Conservation (phyloP, 306 rosid species). For the Benincasa hispida region DNA sequence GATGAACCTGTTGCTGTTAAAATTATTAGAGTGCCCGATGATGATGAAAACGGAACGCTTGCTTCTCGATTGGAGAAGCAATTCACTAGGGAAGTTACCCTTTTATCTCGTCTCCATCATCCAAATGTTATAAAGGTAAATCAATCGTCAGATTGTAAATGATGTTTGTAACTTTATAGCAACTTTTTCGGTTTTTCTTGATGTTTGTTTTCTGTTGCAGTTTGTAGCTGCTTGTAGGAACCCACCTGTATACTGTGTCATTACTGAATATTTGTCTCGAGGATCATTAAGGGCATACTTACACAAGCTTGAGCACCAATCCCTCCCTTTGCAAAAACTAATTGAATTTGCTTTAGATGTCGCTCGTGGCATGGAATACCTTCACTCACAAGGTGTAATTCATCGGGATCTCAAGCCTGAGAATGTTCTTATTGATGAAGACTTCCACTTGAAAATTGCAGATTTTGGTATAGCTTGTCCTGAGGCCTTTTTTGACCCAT, state of each 20-base stretch:
- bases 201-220: constrained; percentile 38
- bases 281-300: constrained; percentile 85
- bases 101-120: constrained; percentile 69
- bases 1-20: constrained; percentile 75
- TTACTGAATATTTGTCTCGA: constrained; percentile 69
- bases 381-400: constrained; percentile 74
- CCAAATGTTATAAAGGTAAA: constrained; percentile 68
- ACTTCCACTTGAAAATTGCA: constrained; percentile 62
- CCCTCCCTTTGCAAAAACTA: constrained; percentile 42
- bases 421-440: constrained; percentile 56
- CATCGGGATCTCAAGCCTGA: constrained; percentile 96
- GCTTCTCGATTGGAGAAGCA: constrained; percentile 67
- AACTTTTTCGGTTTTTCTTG: constrained; percentile 7
- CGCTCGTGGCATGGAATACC: constrained; percentile 82
- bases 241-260: constrained; percentile 68
- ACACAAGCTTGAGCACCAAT: constrained; percentile 52
- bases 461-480: constrained; percentile 95
- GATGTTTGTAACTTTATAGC: neutral
- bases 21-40: constrained; percentile 65
- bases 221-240: constrained; percentile 74
- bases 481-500: constrained; percentile 54
- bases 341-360: constrained; percentile 63
- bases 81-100: constrained; percentile 64
- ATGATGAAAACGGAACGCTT: constrained; percentile 53
- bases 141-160: neutral